A percentile compares a stretch with the other conserved stretches of the same genome.
These are phyloP conservation scores for Trichosporon coremiiforme DNA, from an alignment of 1,284 basidiomycete genomes.

Conservation along the genomic window DNA sequence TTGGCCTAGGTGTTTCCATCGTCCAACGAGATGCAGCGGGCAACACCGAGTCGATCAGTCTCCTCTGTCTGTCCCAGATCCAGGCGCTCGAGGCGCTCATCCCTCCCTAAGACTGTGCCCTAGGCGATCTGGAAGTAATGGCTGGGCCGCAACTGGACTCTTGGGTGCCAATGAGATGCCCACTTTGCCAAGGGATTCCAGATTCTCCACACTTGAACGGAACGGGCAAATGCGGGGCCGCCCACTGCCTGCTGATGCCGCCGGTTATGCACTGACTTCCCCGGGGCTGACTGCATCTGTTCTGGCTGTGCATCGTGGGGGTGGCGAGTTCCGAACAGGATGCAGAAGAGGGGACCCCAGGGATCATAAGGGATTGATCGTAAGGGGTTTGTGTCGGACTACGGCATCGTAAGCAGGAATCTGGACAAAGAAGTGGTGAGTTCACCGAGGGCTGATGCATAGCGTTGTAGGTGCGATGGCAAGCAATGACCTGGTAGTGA, in stretches of 20 bases:
- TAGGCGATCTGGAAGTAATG: background rate
- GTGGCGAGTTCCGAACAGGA: background rate
- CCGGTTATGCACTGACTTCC: background rate
- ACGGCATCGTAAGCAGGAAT: no score
- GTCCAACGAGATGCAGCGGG: background rate
- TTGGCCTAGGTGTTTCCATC: background rate
- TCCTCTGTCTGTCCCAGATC: background rate
- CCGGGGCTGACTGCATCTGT: conserved; percentile 2
- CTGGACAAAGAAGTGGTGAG: background rate
- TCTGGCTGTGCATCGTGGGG: background rate
- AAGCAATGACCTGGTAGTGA: no score
- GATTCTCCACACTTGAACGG: background rate
- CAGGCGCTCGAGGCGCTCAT: background rate
- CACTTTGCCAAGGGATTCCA: conserved; percentile 3
- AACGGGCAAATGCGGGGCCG: no score
- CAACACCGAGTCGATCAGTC: background rate
- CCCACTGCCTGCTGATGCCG: background rate
- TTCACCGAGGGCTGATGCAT: background rate
- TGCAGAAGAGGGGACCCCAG: background rate
- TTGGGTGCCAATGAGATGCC: background rate
- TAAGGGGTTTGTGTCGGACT: no score
- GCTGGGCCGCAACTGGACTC: background rate
- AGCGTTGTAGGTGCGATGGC: no score
- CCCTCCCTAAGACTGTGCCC: background rate
- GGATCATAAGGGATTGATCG: no score